Percentiles rank a stretch among this genome's conserved stretches.
Conservation (phyloP, 768 basidiomycete species). For the Psilocybe sp. region DNA sequence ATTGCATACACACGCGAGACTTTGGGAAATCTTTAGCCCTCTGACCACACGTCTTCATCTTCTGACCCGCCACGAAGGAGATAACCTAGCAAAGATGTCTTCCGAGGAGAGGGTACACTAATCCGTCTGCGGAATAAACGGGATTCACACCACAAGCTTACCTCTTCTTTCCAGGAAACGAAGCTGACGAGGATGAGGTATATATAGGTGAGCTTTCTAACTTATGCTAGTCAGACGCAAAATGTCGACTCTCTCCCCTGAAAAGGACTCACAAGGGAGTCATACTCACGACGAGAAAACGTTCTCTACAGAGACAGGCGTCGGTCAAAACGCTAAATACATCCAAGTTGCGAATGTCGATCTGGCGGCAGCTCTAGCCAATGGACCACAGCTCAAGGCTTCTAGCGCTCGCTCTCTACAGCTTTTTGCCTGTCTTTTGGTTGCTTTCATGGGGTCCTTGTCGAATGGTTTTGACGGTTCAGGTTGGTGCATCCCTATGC, state of each 20-base stretch:
- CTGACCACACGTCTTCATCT: too few relatives aligned
- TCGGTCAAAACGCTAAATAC: slow-evolving; percentile 17
- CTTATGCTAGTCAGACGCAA: background rate
- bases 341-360: slow-evolving; percentile 36
- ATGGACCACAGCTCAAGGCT: slow-evolving; percentile 39
- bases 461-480: slow-evolving; percentile 48
- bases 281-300: slow-evolving; percentile 10
- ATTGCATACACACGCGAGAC: too few relatives aligned
- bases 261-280: slow-evolving; percentile 8
- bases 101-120: too few relatives aligned
- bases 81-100: too few relatives aligned
- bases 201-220: background rate
- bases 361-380: slow-evolving; percentile 41
- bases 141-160: too few relatives aligned
- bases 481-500: slow-evolving; percentile 22
- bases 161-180: too few relatives aligned
- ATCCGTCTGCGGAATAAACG: too few relatives aligned
- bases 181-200: too few relatives aligned
- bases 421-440: slow-evolving; percentile 37
- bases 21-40: too few relatives aligned
- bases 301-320: background rate
- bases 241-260: slow-evolving; percentile 16
- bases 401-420: slow-evolving; percentile 36
- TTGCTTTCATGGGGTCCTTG: slow-evolving; percentile 43
- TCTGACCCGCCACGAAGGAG: too few relatives aligned